Percentiles rank a stretch among this genome's conserved stretches.
phyloP scores from a whole-genome alignment of 1,139 yeast species.

The Suhomyces anneliseae region DNA sequence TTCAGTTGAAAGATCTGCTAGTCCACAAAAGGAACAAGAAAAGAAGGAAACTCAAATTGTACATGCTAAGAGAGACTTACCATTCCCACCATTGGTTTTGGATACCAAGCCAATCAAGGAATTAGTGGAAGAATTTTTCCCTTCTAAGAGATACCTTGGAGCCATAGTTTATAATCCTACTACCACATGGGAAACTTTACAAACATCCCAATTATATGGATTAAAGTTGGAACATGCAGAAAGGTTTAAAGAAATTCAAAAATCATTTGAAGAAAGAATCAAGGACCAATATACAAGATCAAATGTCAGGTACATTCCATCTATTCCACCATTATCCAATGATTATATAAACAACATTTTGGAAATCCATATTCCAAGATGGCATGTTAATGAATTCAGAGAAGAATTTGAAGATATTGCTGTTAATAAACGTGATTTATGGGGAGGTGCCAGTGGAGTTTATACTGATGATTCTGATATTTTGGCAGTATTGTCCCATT shows the following conservation, averaged over 20 bases:
- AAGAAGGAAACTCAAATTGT: background rate
- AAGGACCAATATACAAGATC: slow-evolving; percentile 17
- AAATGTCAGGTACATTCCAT: slow-evolving; percentile 36
- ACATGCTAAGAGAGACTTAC: background rate
- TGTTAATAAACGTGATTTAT: slow-evolving; percentile 53
- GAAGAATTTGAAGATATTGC: slow-evolving; percentile 36
- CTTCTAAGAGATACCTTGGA: slow-evolving; percentile 56
- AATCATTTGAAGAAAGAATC: slow-evolving; percentile 26
- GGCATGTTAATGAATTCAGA: slow-evolving; percentile 30
- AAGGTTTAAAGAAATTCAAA: slow-evolving; percentile 32
- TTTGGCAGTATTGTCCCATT: slow-evolving; percentile 69
- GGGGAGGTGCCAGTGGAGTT: slow-evolving; percentile 82
- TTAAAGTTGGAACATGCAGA: slow-evolving; percentile 35
- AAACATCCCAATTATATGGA: slow-evolving; percentile 38
- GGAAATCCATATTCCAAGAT: slow-evolving; percentile 63
- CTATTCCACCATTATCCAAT: slow-evolving; percentile 47
- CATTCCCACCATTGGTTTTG: slow-evolving; percentile 27
- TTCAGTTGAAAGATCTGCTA: background rate
- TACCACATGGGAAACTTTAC: slow-evolving; percentile 47
- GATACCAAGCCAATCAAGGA: slow-evolving; percentile 46
- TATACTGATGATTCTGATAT: slow-evolving; percentile 94
- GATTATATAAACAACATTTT: slow-evolving; percentile 61
- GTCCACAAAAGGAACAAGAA: background rate
- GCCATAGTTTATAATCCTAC: slow-evolving; percentile 60
- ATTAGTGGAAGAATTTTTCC: slow-evolving; percentile 44